Conservation (phyloP, 1,284 basidiomycete species). For the Cystobasidium sp. region DNA sequence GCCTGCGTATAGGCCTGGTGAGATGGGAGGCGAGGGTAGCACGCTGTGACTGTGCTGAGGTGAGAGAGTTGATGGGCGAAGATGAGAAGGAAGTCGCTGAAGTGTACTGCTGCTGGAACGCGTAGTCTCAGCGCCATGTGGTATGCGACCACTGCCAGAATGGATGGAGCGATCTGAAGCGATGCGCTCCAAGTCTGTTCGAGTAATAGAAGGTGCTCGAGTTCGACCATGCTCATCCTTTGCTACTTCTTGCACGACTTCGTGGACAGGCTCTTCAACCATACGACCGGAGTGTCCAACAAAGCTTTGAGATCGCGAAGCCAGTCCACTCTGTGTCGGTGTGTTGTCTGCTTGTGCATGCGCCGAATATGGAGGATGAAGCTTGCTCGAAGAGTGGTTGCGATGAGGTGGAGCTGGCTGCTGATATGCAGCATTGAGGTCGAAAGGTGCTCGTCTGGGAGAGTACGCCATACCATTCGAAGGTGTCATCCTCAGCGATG, state of each 20-base stretch:
- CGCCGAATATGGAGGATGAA: conserved; percentile 5
- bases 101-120: conserved; percentile 24
- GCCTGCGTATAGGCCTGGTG: background rate
- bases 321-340: conserved; percentile 22
- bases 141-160: background rate
- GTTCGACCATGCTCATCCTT: conserved; percentile 28
- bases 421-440: conserved; percentile 12
- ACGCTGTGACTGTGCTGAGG: background rate
- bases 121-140: background rate
- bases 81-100: conserved; percentile 11
- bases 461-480: conserved; percentile 6
- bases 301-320: conserved; percentile 23
- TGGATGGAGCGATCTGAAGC: conserved; percentile 30
- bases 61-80: conserved; percentile 11
- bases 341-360: conserved; percentile 26
- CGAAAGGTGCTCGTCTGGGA: conserved; percentile 15
- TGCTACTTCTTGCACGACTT: conserved; percentile 26
- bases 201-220: conserved; percentile 35
- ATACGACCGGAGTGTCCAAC: background rate
- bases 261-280: conserved; percentile 20
- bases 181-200: conserved; percentile 31
- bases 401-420: background rate
- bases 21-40: conserved; percentile 2
- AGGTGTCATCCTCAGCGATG: conserved; percentile 17
- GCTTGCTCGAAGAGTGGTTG: background rate